Conservation (phyloP, 1,284 basidiomycete genomes). For the Apiotrichum gracile region DNA sequence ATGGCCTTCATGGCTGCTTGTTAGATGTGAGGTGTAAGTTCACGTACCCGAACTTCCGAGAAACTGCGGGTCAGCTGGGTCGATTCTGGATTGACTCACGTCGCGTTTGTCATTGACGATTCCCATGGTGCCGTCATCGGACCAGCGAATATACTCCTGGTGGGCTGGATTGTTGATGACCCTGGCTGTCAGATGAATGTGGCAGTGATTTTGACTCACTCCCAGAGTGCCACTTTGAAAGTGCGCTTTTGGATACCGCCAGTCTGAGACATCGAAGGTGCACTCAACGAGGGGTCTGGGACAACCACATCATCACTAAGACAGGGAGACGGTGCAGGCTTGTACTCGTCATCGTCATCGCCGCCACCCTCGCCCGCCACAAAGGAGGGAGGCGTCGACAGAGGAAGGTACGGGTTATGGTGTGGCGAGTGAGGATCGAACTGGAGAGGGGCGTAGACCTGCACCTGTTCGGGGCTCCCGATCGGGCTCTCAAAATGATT, state of each 20-base stretch:
- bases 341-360: background rate
- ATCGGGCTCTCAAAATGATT: too few species aligned
- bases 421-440: too few species aligned
- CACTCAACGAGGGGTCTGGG: too few species aligned
- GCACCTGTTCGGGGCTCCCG: too few species aligned
- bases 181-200: background rate
- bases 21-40: background rate
- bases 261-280: too few species aligned
- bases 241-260: background rate
- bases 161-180: slow-evolving; percentile 8
- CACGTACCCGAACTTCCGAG: slow-evolving; percentile 5
- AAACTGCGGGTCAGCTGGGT: slow-evolving; percentile 5
- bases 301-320: too few species aligned
- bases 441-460: too few species aligned
- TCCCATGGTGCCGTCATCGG: slow-evolving; percentile 2
- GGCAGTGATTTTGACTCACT: background rate
- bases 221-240: slow-evolving; percentile 15
- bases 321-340: background rate
- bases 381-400: too few species aligned
- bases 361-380: too few species aligned
- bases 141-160: slow-evolving; percentile 6
- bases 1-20: slow-evolving; percentile 12
- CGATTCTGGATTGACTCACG: background rate
- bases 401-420: too few species aligned
- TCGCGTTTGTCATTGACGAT: slow-evolving; percentile 6